Base-by-base conservation (phyloP, 2,329 filamentous ascomycete genomes). In the Metarhizium humberi region DNA sequence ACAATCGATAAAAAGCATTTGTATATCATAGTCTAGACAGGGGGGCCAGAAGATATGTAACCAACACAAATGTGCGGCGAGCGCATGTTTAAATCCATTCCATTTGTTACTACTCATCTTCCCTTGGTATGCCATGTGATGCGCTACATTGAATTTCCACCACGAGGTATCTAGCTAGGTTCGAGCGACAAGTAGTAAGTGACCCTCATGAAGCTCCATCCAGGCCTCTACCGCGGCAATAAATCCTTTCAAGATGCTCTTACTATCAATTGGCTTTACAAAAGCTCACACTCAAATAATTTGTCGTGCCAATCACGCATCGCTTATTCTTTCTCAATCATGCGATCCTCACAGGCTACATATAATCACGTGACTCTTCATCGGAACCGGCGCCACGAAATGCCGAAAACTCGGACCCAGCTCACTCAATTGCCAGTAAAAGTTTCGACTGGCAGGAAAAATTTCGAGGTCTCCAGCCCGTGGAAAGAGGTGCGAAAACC, bases 11-110 rank as follows among this genome's bases (percentile, higher is more conserved):
- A 42, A 49, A 46, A 34, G 50, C 32, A 50, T 54, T 18, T 73
- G 71, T 74, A 74, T 66, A 74, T 71, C 70, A 74, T 67, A 65
- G 66, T 64, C 66, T 71, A 71, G 70, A 73, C 57, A 60, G 62
- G 63, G 63, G 65, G 61, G 63, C 62, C 71, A 70, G 72, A 73
- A 25, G 69, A 73, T 60, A 13, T 62, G 64, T 61, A 52, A 57
- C 59, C 51, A 57, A 45, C 53, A 6, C 20, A 29, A 10, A 29
- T 32, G 42, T 54, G 46, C 51, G 47, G 34, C 13, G 4, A 52
- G 48, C 55, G 55, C 55, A 56, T 54, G 42, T 42, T 53, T 58
- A 51, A 58, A 54, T 60, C 38, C 49, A 62, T 64, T 60, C 60
- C 20, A 56, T 64, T 62, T 62, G 51, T 66, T 11, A 11, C 32